Base-by-base conservation (phyloP, 352 stramenopile species). In the Pythium sukuiense region DNA sequence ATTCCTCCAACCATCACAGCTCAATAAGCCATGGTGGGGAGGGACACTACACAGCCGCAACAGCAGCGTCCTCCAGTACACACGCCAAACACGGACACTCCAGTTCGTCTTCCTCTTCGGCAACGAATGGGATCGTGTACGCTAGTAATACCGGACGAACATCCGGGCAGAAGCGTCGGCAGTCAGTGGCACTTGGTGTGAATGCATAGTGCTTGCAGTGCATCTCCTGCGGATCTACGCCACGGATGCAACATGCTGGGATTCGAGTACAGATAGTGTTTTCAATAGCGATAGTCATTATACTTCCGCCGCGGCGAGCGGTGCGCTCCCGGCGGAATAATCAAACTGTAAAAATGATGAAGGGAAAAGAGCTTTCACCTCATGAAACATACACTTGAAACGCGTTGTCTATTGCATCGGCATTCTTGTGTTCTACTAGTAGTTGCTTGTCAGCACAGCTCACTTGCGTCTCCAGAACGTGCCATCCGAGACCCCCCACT, bases 401-500 rank as follows among this genome's bases (percentile, higher is more conserved):
- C n/a, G 45, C n/a, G 45, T 29, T 24, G 29, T 52, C 45, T 52
- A 52, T 52, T 14, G 41, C 18, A 54, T 16, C 3, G 5, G 14
- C 3, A 6, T 16, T 11, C 30, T 16, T 14, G 20, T 3, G 18
- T 3, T 12, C 20, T 18, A 5, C 16, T 24, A 24, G 20, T 24
- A 24, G 16, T 8, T 14, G 41, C 5, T 18, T 30, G 9, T 13
- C 0, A 30, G 12, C 45, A 14, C 8, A 27, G 6, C 18, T 52
- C 65, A 87, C 63, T 93, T 90, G 72, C 85, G 85, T 55, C 80
- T 81, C 90, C 89, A 97, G 63, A 91, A 91, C 24, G 80, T 94
- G 57, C 85, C 83, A 62, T 97, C 85, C 24, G 90, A 97, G 49
- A 97, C 88, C 33, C 89, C 92, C 74, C 82, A 97, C 69, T 98